Evolutionary conservation across 2,329 filamentous ascomycete genomes (phyloP), one percentile per base, ranked within the genome.

Genomic region (Penicillium nordicum): DNA sequence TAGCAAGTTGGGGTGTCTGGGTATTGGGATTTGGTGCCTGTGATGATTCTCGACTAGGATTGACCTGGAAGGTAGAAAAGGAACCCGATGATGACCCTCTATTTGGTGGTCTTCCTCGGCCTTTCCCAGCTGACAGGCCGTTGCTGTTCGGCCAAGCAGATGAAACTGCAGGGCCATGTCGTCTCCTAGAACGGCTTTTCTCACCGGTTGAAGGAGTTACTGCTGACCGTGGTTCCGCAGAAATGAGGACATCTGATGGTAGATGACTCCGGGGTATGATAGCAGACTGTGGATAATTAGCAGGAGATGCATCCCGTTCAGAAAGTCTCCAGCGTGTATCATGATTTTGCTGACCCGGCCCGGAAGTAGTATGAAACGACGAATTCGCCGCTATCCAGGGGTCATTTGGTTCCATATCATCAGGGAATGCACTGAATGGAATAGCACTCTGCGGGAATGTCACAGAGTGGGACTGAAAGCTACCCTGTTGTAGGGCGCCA

Each of bases 101-200:
- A 54, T 86, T 88, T 0, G 90, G 90, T 41, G 92, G 92, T 57
- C 92, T 81, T 7, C 92, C 92, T 62, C 92, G 81, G 14, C 88
- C 80, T 71, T 92, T 95, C 2, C 88, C 87, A 5, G 81, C 84
- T 1, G 83, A 77, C 12, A 85, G 79, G 38, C 81, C 79, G 16
- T 83, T 83, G 57, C 82, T 84, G 60, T 85, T 85, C 53, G 88
- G 85, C 92, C 92, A 97, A 0, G 92, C 92, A 10, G 92, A 96
- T 0, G 92, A 96, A 0, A 96, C 90, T 7, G 90, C 91, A 0
- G 91, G 89, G 0, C 92, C 92, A 70, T 95, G 89, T 4, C 90
- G 84, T 53, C 87, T 80, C 53, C 69, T 70, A 16, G 68, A 59
- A 12, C 71, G 70, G 16, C 73, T 60, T 80, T 86, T 50, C 10